Evolutionary conservation across 805 yeast genomes (phyloP).

Genomic region (Ogataea trehaloabstinens): DNA sequence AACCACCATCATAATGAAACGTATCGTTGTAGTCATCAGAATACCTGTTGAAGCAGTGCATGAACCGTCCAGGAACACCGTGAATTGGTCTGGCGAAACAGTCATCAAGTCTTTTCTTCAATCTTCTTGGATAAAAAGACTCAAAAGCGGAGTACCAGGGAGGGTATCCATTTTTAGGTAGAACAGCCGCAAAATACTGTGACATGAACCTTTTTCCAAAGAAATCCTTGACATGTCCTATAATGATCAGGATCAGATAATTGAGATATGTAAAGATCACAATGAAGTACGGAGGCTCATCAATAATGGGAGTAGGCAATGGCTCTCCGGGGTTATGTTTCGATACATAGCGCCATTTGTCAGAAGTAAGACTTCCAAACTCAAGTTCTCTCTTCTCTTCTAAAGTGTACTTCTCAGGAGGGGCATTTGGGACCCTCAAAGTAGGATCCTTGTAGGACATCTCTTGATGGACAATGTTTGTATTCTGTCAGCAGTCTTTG

Average conservation of each 20-base stretch:
- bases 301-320: slow-evolving; percentile 54
- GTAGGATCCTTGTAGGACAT: slow-evolving; percentile 7
- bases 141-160: slow-evolving; percentile 96
- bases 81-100: slow-evolving; percentile 95
- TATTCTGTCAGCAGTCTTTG: no score
- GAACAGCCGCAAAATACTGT: slow-evolving; percentile 58
- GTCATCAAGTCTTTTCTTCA: slow-evolving; percentile 88
- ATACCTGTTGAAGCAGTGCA: slow-evolving; percentile 75
- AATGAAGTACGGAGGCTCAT: slow-evolving; percentile 83
- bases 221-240: slow-evolving; percentile 90
- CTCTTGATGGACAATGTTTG: no score
- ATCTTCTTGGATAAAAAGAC: slow-evolving; percentile 86
- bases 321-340: slow-evolving; percentile 56
- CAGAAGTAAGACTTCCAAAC: slow-evolving; percentile 66
- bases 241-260: slow-evolving; percentile 77
- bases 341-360: slow-evolving; percentile 63
- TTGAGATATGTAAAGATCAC: slow-evolving; percentile 80
- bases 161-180: slow-evolving; percentile 85
- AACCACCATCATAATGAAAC: slow-evolving; percentile 73
- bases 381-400: slow-evolving; percentile 57
- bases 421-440: slow-evolving; percentile 33
- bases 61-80: slow-evolving; percentile 94
- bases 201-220: slow-evolving; percentile 75
- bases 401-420: slow-evolving; percentile 23
- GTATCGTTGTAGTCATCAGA: slow-evolving; percentile 63